Percentiles rank a stretch among this genome's conserved stretches.
Evolutionary conservation across 2,329 filamentous ascomycete genomes (phyloP).

Genomic region (Coniella lustricola): DNA sequence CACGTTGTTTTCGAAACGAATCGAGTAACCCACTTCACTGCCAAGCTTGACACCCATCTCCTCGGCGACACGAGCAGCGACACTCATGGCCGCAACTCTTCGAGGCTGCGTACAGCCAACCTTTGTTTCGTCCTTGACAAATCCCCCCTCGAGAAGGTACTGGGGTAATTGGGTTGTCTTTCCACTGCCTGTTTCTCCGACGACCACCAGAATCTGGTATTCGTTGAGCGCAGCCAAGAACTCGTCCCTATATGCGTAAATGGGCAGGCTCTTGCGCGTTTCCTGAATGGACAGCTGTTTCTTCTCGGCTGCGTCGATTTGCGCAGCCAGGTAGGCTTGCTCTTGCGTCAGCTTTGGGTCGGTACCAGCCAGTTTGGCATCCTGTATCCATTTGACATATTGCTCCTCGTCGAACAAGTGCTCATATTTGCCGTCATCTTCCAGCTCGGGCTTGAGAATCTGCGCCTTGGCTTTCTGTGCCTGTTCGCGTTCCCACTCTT

Average conservation of each 20-base stretch:
- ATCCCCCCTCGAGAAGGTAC: slow-evolving; percentile 86
- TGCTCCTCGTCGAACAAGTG: slow-evolving; percentile 89
- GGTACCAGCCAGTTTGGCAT: slow-evolving; percentile 57
- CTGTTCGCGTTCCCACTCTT: slow-evolving; percentile 94
- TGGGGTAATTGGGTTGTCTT: slow-evolving; percentile 96
- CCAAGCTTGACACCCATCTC: slow-evolving; percentile 88
- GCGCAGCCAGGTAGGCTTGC: slow-evolving; percentile 68
- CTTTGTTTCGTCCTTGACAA: slow-evolving; percentile 75
- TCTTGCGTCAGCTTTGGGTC: slow-evolving; percentile 71
- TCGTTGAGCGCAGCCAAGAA: slow-evolving; percentile 81
- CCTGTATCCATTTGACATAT: slow-evolving; percentile 64
- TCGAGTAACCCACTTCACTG: slow-evolving; percentile 87
- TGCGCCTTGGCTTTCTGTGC: slow-evolving; percentile 81
- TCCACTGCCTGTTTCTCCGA: slow-evolving; percentile 89
- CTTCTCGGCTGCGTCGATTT: slow-evolving; percentile 82
- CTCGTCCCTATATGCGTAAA: slow-evolving; percentile 79
- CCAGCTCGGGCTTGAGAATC: slow-evolving; percentile 65
- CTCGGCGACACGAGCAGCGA: slow-evolving; percentile 90
- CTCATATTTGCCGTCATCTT: slow-evolving; percentile 78
- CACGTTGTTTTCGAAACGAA: slow-evolving; percentile 90
- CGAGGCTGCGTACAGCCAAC: slow-evolving; percentile 91
- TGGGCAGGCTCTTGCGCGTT: slow-evolving; percentile 81
- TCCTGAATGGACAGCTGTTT: slow-evolving; percentile 86
- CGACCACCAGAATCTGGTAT: slow-evolving; percentile 83
- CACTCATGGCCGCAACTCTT: slow-evolving; percentile 94